These are phyloP conservation scores for Tetracladium marchalianum DNA, from an alignment of 495 filamentous ascomycete genomes.

Conservation along the genomic window DNA sequence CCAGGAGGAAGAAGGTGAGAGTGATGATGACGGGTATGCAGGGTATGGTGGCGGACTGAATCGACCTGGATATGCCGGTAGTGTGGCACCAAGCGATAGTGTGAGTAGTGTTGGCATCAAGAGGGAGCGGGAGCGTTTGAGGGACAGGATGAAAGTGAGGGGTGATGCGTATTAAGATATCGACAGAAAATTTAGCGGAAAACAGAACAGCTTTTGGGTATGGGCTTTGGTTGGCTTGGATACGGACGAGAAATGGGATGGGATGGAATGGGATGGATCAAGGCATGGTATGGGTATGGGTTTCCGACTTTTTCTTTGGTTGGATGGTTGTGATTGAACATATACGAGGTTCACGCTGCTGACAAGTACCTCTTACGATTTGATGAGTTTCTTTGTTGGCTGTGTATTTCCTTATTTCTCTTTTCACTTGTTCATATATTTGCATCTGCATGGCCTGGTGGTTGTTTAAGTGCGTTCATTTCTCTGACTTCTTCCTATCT, in stretches of 20 bases:
- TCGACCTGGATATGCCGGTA: conserved; percentile 24
- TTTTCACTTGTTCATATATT: too few relatives aligned
- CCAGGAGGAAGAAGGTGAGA: not conserved
- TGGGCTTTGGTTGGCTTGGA: conserved; percentile 3
- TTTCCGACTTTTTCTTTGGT: too few relatives aligned
- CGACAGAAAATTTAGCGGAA: conserved; percentile 1
- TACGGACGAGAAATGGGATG: conserved; percentile 1
- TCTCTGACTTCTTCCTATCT: too few relatives aligned
- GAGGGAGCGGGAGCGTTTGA: conserved; percentile 21
- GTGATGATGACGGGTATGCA: not conserved
- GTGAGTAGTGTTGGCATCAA: conserved; percentile 52
- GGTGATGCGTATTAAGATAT: not conserved
- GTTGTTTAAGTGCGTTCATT: too few relatives aligned
- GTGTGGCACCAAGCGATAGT: conserved; percentile 54
- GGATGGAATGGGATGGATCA: not conserved
- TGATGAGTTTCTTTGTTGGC: too few relatives aligned
- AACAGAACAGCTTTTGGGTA: conserved; percentile 1
- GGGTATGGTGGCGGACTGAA: conserved; percentile 22
- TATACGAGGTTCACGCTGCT: too few relatives aligned
- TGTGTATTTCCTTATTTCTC: too few relatives aligned
- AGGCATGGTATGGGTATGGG: not conserved
- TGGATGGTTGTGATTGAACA: too few relatives aligned
- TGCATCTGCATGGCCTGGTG: too few relatives aligned
- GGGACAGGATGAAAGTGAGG: conserved; percentile 17
- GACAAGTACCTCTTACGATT: too few relatives aligned